Evolutionary conservation across 768 basidiomycete species (phyloP).

Genomic region (Hemileccinum rubropunctum): DNA sequence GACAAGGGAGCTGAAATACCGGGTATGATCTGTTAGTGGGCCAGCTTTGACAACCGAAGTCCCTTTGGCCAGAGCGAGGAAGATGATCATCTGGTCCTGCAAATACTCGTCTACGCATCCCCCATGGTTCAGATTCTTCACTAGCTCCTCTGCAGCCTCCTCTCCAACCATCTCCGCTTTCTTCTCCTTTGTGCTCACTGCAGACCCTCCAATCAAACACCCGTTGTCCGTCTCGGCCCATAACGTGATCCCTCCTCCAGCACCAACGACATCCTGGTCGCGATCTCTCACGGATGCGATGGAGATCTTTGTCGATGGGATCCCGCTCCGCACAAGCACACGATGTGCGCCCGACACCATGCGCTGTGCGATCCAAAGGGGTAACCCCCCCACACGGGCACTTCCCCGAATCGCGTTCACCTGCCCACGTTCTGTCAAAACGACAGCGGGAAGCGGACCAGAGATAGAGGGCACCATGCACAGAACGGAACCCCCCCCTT

Average conservation of each 20-base stretch:
- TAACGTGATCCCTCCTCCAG: conserved; percentile 68
- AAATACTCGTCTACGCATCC: conserved; percentile 71
- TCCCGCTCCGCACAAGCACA: conserved; percentile 41
- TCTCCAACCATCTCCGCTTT: conserved; percentile 49
- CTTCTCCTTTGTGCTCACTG: conserved; percentile 53
- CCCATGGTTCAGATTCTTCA: conserved; percentile 55
- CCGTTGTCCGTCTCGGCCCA: conserved; percentile 74
- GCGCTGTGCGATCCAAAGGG: conserved; percentile 47
- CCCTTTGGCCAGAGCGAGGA: conserved; percentile 71
- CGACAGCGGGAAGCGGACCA: conserved; percentile 44
- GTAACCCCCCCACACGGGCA: conserved; percentile 68
- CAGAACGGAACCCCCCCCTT: conserved; percentile 63
- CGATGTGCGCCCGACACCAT: conserved; percentile 55
- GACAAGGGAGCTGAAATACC: conserved; percentile 35
- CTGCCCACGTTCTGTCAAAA: conserved; percentile 54
- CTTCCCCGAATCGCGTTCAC: conserved; percentile 52
- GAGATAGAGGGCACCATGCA: conserved; percentile 36
- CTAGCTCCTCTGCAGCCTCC: conserved; percentile 58
- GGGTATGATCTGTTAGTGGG: conserved; percentile 66
- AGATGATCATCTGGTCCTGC: conserved; percentile 78
- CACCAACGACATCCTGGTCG: conserved; percentile 47
- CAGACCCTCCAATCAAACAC: conserved; percentile 66
- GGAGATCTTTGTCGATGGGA: conserved; percentile 15
- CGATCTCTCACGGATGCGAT: conserved; percentile 48
- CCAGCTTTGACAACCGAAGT: conserved; percentile 54